These are phyloP conservation scores for Ogataea zsoltii DNA, from an alignment of 805 yeast species.

Conservation along the genomic window DNA sequence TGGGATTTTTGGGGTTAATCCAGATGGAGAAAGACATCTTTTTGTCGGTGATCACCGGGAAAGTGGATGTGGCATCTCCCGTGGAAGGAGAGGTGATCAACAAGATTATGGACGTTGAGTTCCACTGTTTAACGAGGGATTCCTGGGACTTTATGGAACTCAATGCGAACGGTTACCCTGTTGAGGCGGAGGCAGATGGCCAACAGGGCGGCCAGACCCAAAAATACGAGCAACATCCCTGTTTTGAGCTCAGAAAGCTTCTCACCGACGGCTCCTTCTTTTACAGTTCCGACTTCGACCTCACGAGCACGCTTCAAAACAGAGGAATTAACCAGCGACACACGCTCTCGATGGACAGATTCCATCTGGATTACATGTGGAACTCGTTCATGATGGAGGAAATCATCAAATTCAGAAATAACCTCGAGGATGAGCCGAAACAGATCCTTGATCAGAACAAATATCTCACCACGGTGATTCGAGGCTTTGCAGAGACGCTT, in stretches of 20 bases:
- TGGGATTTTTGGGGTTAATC: conserved; percentile 82
- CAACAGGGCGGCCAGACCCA: conserved; percentile 7
- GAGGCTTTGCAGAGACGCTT: conserved; percentile 91
- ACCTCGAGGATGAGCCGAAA: conserved; percentile 61
- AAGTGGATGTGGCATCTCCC: conserved; percentile 79
- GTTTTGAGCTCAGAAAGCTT: conserved; percentile 74
- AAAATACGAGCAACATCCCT: conserved; percentile 67
- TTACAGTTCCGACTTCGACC: conserved; percentile 88
- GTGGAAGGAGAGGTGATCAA: conserved; percentile 76
- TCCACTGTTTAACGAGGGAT: conserved; percentile 67
- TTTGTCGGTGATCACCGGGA: conserved; percentile 77
- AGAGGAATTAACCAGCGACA: conserved; percentile 55
- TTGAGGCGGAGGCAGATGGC: conserved; percentile 36
- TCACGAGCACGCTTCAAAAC: conserved; percentile 82
- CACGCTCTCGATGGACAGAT: conserved; percentile 54
- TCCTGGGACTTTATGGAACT: conserved; percentile 80
- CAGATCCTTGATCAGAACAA: conserved; percentile 69
- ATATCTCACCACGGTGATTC: conserved; percentile 85
- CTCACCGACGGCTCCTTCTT: conserved; percentile 87
- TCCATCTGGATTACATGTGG: conserved; percentile 94
- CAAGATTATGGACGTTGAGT: conserved; percentile 82
- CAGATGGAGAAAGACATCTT: conserved; percentile 66
- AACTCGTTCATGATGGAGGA: conserved; percentile 88
- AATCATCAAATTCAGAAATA: conserved; percentile 69
- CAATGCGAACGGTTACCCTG: conserved; percentile 68